A percentile compares a stretch with the other conserved stretches of the same genome.
Evolutionary conservation across 495 filamentous ascomycete genomes (phyloP).

Genomic region (Hypoxylon trugodes): DNA sequence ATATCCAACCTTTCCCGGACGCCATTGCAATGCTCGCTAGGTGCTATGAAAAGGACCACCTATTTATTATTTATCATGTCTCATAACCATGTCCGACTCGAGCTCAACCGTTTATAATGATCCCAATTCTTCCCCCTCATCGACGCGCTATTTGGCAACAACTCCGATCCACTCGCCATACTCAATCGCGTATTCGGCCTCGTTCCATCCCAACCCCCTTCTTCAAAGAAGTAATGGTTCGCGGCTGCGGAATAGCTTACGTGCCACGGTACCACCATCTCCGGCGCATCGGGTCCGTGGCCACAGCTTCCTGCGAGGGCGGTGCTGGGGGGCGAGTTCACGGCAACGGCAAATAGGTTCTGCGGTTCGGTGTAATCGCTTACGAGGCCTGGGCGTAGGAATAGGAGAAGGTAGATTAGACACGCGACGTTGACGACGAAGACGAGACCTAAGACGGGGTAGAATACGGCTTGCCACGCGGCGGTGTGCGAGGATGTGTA

Average conservation of each 20-base stretch:
- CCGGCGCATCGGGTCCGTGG: constrained; percentile 61
- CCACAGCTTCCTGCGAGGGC: constrained; percentile 70
- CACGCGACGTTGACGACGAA: constrained; percentile 70
- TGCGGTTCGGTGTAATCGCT: constrained; percentile 78
- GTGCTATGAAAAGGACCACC: neutral
- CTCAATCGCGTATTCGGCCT: neutral
- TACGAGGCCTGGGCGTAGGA: constrained; percentile 59
- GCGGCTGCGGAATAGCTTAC: constrained; percentile 53
- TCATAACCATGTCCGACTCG: constrained; percentile 37
- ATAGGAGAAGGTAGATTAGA: constrained; percentile 64
- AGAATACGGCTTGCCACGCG: constrained; percentile 69
- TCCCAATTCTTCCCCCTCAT: constrained; percentile 18
- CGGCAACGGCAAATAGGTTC: constrained; percentile 73
- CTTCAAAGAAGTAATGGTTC: constrained; percentile 55
- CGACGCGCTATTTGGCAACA: constrained; percentile 10
- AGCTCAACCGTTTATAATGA: constrained; percentile 43
- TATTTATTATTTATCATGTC: neutral
- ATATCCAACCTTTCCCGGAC: constrained; percentile 6
- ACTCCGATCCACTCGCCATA: constrained; percentile 31
- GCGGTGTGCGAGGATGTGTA: constrained; percentile 68
- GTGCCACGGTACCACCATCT: constrained; percentile 68
- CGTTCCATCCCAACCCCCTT: constrained; percentile 21
- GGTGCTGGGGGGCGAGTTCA: constrained; percentile 69
- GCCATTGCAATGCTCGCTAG: constrained; percentile 28
- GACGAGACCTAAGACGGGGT: constrained; percentile 65